Evolutionary conservation across 2,329 filamentous ascomycete species (phyloP), one percentile per base, ranked within the genome.

Genomic region (Endoconidiophora polonica): DNA sequence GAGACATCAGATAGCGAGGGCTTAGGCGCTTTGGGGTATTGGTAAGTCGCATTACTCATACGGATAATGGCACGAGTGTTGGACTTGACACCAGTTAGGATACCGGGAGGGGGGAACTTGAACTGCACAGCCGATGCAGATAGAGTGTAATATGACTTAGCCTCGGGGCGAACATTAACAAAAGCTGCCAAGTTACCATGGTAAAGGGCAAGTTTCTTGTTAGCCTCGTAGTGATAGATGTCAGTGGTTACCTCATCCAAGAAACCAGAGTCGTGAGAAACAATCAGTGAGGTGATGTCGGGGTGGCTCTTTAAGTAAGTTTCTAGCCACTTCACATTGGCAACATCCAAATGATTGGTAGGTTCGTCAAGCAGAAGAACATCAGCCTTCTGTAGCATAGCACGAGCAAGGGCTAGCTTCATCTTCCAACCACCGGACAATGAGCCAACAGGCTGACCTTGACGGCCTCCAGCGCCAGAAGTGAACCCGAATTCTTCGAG

Each of bases 401-500:
- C 91, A 60, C 91, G 79, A 48, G 91, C 91, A 65, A 98, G 69
- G 57, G 91, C 91, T 54, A 98, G 71, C 79, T 98, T 98, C 91
- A 98, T 98, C 77, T 96, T 96, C 91, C 91, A 98, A 63, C 91
- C 91, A 68, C 91, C 91, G 41, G 91, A 96, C 36, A 98, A 69
- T 18, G 90, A 95, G 58, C 91, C 91, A 53, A 98, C 91, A 59
- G 83, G 85, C 63, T 95, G 79, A 4, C 81, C 75, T 66, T 96
- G 91, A 54, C 86, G 79, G 53, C 90, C 91, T 57, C 91, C 84
- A 0, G 87, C 86, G 2, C 90, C 90, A 54, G 84, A 68, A 20
- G 85, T 93, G 68, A 98, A 98, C 41, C 93, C 93, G 59, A 98
- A 91, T 64, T 96, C 88, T 46, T 79, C 74, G 55, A 98, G 68